Base-by-base conservation (phyloP, 441 rosid species). In the Biscutella laevigata region DNA sequence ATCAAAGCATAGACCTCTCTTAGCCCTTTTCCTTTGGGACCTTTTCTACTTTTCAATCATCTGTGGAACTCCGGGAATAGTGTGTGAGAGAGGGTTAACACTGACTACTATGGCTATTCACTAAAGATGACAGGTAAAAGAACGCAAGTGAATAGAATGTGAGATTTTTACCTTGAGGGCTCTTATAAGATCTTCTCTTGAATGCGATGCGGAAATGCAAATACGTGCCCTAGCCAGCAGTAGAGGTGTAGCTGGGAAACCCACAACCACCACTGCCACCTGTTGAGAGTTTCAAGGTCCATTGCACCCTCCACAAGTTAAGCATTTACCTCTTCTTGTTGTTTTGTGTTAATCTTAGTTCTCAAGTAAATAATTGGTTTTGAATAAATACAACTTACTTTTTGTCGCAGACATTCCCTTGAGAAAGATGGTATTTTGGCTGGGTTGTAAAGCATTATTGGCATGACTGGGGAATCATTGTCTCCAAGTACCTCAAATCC, bases 401-500 rank as follows among this genome's bases (percentile, higher is more conserved):
- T 86, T 33, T 77, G 77, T 62, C 74, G 79, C 15, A 88, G 79
- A 59, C 97, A 88, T 67, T 84, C 95, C 29, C 96, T 71, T 38
- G 92, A 90, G 73, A 87, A 90, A 21, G 92, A 85, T 44, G 95
- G 92, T 42, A 84, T 87, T 73, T 90, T 87, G 1, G 92, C 92
- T 28, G 96, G 96, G 66, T 87, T 87, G 73, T 90, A 90, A 60
- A 90, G 83, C 98, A 90, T 87, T 45, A 87, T 84, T 4, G 95
- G 92, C 94, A 90, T 84, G n/a, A 90, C 75, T 21, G 95, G 92
- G 43, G 97, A 86, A 66, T 90, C 95, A 51, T 78, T 77, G 67
- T 90, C 97, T 50, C 97, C 95, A 57, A 84, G 77, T 67, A 87
- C 95, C 74, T 90, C 95, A 54, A 87, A 90, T 9, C 98, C 98